Evolutionary conservation across 2,329 filamentous ascomycete species (phyloP).

Genomic region (Cladophialophora immunda): DNA sequence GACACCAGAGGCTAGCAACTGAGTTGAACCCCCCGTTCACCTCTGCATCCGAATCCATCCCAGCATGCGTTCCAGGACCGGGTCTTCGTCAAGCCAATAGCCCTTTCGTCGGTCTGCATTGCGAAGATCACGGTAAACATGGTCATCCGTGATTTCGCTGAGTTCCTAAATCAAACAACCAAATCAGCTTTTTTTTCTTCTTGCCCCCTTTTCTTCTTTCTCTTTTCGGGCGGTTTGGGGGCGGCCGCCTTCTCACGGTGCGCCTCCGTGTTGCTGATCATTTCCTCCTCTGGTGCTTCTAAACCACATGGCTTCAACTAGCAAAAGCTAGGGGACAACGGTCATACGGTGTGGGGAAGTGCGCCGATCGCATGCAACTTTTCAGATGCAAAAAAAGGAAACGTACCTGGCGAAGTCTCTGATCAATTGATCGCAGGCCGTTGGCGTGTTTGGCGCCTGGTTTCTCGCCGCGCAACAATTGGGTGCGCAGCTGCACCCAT

Average conservation of each 20-base stretch:
- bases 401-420: constrained; percentile 59
- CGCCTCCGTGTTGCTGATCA: constrained; percentile 30
- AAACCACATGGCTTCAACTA: constrained; percentile 30
- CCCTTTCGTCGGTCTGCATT: constrained; percentile 64
- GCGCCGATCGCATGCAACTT: constrained; percentile 15
- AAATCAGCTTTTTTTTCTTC: constrained; percentile 23
- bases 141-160: constrained; percentile 63
- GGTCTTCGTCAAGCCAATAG: constrained; percentile 70
- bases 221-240: neutral
- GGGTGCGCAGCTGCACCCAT: constrained; percentile 65
- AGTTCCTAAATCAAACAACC: constrained; percentile 58
- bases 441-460: constrained; percentile 57
- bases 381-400: neutral
- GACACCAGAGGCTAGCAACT: constrained; percentile 4
- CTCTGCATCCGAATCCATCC: constrained; percentile 53
- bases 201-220: constrained; percentile 6
- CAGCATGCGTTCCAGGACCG: constrained; percentile 61
- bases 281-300: constrained; percentile 25
- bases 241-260: neutral
- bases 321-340: constrained; percentile 5
- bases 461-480: constrained; percentile 60
- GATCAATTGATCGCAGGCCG: constrained; percentile 59
- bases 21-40: constrained; percentile 32
- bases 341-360: constrained; percentile 18
- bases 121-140: constrained; percentile 64